Evolutionary conservation across 1,284 basidiomycete species (phyloP).

Genomic region (Moesziomyces sp.): DNA sequence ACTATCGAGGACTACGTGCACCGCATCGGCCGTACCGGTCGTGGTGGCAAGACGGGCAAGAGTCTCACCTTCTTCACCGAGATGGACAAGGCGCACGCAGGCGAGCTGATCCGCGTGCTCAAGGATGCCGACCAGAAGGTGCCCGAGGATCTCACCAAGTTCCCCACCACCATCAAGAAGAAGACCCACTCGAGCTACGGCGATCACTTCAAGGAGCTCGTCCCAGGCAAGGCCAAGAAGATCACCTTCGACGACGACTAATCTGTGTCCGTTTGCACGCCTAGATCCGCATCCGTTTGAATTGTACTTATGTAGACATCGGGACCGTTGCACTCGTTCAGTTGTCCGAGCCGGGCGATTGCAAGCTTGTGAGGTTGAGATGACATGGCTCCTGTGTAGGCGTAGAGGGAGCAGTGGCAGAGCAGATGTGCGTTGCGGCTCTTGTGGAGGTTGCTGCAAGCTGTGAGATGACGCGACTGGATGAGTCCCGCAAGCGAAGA

Average conservation of each 20-base stretch:
- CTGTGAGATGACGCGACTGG: slow-evolving; percentile 35
- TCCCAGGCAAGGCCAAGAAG: slow-evolving; percentile 78
- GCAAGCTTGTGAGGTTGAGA: not conserved
- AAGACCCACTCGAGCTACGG: slow-evolving; percentile 79
- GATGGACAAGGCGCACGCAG: slow-evolving; percentile 78
- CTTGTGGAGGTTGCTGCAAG: slow-evolving; percentile 21
- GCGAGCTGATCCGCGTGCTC: slow-evolving; percentile 91
- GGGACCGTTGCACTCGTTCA: not conserved
- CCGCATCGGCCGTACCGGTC: slow-evolving; percentile 94
- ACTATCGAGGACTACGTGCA: slow-evolving; percentile 83
- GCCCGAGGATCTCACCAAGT: slow-evolving; percentile 83
- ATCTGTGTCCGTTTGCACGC: not conserved
- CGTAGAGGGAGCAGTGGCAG: not conserved
- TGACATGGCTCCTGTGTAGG: too few relatives aligned
- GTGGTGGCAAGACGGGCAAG: slow-evolving; percentile 89
- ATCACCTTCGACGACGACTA: slow-evolving; percentile 63
- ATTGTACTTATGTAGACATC: not conserved
- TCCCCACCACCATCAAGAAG: slow-evolving; percentile 95
- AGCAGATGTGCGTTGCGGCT: not conserved
- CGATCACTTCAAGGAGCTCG: slow-evolving; percentile 69
- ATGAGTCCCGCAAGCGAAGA: slow-evolving; percentile 1
- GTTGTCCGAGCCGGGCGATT: not conserved
- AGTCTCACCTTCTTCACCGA: slow-evolving; percentile 92
- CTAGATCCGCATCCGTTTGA: not conserved
- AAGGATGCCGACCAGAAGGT: slow-evolving; percentile 81